Evolutionary conservation across 257 asterid species (phyloP).

Genomic region (Eustoma russellianum): DNA sequence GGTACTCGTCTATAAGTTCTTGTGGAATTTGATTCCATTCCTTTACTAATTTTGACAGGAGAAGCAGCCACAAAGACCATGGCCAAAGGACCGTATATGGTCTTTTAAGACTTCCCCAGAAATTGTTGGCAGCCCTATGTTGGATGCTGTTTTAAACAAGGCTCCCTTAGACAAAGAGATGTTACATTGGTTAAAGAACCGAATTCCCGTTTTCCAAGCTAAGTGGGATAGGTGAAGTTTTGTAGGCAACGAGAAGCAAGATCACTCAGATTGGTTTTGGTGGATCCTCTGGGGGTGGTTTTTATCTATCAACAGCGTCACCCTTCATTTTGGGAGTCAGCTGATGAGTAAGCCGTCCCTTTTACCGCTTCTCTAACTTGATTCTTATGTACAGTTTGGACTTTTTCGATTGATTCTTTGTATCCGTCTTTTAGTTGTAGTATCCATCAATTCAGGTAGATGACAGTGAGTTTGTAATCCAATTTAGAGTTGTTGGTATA

Average conservation of each 20-base stretch:
- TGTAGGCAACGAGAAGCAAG: conserved; percentile 35
- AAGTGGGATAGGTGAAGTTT: conserved; percentile 79
- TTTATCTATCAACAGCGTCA: too few species aligned
- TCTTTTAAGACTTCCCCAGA: conserved; percentile 52
- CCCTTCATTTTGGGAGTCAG: too few species aligned
- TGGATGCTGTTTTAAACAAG: conserved; percentile 60
- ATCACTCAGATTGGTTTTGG: too few species aligned
- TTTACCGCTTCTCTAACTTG: too few species aligned
- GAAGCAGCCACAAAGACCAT: conserved; percentile 79
- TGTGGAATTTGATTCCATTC: neutral
- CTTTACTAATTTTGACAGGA: conserved; percentile 35
- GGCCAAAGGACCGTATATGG: conserved; percentile 96
- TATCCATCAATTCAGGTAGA: too few species aligned
- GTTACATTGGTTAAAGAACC: conserved; percentile 85
- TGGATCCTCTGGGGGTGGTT: neutral
- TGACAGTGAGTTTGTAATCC: too few species aligned
- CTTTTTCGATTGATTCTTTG: too few species aligned
- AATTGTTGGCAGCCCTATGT: conserved; percentile 80
- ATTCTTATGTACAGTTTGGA: too few species aligned
- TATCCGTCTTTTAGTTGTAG: too few species aligned
- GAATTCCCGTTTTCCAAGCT: conserved; percentile 68
- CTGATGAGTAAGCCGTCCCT: too few species aligned
- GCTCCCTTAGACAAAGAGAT: conserved; percentile 57
- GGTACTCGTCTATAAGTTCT: neutral
- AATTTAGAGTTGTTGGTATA: too few species aligned